phyloP scores from a whole-genome alignment of 768 basidiomycete genomes.

The Collybia sp. region DNA sequence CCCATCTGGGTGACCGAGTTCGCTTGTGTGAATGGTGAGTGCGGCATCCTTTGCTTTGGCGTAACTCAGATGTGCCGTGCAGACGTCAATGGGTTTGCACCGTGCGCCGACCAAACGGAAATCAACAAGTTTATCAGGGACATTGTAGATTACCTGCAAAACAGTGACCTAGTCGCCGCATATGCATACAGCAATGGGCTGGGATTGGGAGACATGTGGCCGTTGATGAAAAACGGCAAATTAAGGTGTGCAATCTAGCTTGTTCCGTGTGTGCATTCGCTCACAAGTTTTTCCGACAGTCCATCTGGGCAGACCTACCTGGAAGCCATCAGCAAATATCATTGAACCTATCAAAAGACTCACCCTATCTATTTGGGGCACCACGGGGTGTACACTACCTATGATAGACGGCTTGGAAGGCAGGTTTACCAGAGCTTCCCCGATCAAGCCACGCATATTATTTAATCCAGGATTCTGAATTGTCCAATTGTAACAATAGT shows the following conservation, averaged over 20 bases:
- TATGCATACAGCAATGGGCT: constrained; percentile 46
- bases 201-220: constrained; percentile 42
- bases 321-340: constrained; percentile 33
- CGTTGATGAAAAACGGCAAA: constrained; percentile 30
- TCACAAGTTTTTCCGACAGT: constrained; percentile 12
- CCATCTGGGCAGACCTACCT: constrained; percentile 37
- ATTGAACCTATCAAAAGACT: constrained; percentile 34
- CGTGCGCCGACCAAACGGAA: constrained; percentile 37
- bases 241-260: constrained; percentile 24
- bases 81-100: constrained; percentile 34
- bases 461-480: no score
- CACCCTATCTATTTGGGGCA: constrained; percentile 1
- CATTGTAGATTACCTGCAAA: constrained; percentile 34
- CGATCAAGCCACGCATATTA: neutral
- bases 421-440: neutral
- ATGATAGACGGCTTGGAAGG: neutral
- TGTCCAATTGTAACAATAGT: neutral
- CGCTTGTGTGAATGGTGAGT: constrained; percentile 40
- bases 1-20: constrained; percentile 47
- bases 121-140: constrained; percentile 37
- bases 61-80: neutral
- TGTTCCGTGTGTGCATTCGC: neutral
- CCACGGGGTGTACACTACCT: no score
- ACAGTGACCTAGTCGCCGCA: constrained; percentile 29
- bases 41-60: neutral